Base-by-base conservation (phyloP, 1,139 yeast genomes). In the Lodderomyces orthopsilosis region DNA sequence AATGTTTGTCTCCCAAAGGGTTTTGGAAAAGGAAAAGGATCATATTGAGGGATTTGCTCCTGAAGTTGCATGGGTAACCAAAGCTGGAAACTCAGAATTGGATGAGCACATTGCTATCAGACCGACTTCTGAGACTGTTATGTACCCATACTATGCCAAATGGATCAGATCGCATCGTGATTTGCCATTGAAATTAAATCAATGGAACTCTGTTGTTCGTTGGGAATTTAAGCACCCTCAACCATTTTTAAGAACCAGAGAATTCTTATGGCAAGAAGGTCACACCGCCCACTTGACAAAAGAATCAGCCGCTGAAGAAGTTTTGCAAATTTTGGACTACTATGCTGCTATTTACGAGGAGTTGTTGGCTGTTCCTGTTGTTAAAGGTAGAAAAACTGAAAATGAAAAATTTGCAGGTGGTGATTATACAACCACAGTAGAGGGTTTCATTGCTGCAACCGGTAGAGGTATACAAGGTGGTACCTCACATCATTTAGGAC, bases 151-250 rank as follows among this genome's bases (percentile, higher is more conserved):
- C 81, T 94, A 91, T 63, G 89, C 98, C 58, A 94, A 94, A 68
- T 94, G 99, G 99, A 85, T 94, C 60, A 85, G 96, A 68, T 91
- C 98, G 26, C 95, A 94, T 73, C 87, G 98, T 68, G 99, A 94
- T 65, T 79, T 94, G 65, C 99, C 99, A 48, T 77, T 94, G 69
- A 88, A 86, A 61, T 79, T 93, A 63, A 93, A 94, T 74, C 99
- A 94, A 71, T 94, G 99, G 99, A 94, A 94, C 74, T 91, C 98
- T 18, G 98, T 94, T 43, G 98, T 94, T 42, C 85, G 99, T 77
- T 94, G 98, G 99, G 99, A 94, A 71, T 94, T 94, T 75, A 94
- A 94, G 75, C 98, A 94, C 66, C 99, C 99, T 46, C 99, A 94
- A 72, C 99, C 99, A 45, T 94, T 94, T 70, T 74, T 94, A 62